Conservation (phyloP, 1,284 basidiomycete genomes). For the Trichosporon coremiiforme region DNA sequence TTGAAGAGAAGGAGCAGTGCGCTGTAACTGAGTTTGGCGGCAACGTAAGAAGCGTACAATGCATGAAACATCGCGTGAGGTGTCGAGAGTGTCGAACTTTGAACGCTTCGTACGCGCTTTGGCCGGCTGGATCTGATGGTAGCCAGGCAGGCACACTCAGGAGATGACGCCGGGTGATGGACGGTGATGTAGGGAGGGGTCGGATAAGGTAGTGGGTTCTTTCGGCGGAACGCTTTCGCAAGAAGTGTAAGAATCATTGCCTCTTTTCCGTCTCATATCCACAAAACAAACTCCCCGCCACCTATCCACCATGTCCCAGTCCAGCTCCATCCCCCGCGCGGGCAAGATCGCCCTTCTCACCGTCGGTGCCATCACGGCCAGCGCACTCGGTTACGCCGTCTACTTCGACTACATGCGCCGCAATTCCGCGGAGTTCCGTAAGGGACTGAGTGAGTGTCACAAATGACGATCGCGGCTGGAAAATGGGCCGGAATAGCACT, state of each 20-base stretch:
- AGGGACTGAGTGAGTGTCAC: conserved; percentile 73
- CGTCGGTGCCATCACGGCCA: conserved; percentile 63
- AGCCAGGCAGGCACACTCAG: neutral
- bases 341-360: conserved; percentile 67
- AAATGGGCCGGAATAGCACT: too few species aligned
- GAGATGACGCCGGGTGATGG: neutral
- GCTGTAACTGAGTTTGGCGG: neutral
- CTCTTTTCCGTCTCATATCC: conserved; percentile 14
- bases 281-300: conserved; percentile 1
- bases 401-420: conserved; percentile 96
- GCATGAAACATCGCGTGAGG: neutral
- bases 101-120: neutral
- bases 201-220: conserved; percentile 18
- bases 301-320: conserved; percentile 9
- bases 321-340: conserved; percentile 44
- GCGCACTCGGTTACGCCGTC: conserved; percentile 73
- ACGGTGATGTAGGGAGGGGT: neutral
- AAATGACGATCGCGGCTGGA: neutral
- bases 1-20: too few species aligned
- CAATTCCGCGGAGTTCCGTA: conserved; percentile 85
- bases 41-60: neutral
- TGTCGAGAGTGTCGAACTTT: neutral
- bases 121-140: neutral
- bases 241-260: neutral
- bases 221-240: conserved; percentile 10